Evolutionary conservation across 257 asterid genomes (phyloP).

Genomic region (Nicotiana obtusifolia): DNA sequence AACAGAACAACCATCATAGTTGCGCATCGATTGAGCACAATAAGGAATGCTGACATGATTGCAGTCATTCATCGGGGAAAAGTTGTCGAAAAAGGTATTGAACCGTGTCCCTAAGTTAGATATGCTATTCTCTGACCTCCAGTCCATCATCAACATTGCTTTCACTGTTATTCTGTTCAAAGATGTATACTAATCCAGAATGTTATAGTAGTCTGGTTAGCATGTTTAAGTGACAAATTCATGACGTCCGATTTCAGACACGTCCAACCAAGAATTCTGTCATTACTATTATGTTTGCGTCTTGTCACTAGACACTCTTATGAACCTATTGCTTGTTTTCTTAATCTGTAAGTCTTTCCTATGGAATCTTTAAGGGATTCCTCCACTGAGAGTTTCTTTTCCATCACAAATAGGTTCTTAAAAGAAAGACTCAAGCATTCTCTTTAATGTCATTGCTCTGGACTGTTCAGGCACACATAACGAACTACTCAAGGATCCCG

Average conservation of each 20-base stretch:
- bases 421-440: not conserved
- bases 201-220: not conserved
- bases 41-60: conserved; percentile 71
- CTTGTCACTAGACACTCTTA: not conserved
- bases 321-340: not conserved
- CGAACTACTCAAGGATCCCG: conserved; percentile 34
- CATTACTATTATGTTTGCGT: not conserved
- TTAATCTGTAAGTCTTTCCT: not conserved
- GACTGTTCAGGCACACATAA: conserved; percentile 42
- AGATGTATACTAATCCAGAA: not conserved
- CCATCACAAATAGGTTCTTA: not conserved
- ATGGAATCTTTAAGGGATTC: not conserved
- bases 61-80: conserved; percentile 78
- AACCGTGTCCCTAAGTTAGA: not conserved
- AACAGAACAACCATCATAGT: conserved; percentile 77
- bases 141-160: conserved; percentile 3
- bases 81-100: conserved; percentile 70
- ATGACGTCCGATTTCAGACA: not conserved
- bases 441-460: not conserved
- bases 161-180: not conserved
- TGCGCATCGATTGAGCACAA: conserved; percentile 78
- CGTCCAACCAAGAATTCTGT: conserved; percentile 2
- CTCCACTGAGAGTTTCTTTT: not conserved
- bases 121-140: not conserved
- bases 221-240: not conserved